Evolutionary conservation across 768 basidiomycete species (phyloP), one percentile per base, ranked within the genome.

Genomic region (Lyophyllum decastes): DNA sequence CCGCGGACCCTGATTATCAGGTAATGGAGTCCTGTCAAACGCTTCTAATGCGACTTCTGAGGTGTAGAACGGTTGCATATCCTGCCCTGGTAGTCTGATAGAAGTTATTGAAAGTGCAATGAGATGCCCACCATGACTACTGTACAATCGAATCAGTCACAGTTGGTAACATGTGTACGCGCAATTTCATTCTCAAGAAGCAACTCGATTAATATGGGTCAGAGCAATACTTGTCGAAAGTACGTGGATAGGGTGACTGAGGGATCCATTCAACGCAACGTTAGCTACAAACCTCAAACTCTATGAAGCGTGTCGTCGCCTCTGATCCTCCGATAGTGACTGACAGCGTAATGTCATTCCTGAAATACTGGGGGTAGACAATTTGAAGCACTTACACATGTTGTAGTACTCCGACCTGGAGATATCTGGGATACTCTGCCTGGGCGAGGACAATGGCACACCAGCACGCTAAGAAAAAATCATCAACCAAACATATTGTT

Each of bases 331-430:
- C 67, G 34, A 71, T 57, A 38, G 47, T 55, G 38, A 66, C 67
- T 70, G 50, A 22, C 14, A 30, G 44, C 16, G n/a, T 46, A 30
- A 35, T 40, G 11, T 9, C 16, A 11, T n/a, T 22, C 14, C n/a
- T 12, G 10, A 26, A 16, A 41, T n/a, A 21, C 50, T 17, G n/a
- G n/a, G 2, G 44, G 14, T 16, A 27, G 22, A 30, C n/a, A 19
- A 41, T 41, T 41, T 17, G 33, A 27, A 22, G 19, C 5, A 45
- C 70, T 68, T 50, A 72, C 72, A 70, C 11, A 61, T 61, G 38
- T 68, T 60, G 54, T 73, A 73, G 54, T 64, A 71, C 52, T 72
- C 68, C 44, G 66, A 61, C 27, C 58, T 69, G 2, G 68, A 65
- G n/a, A 70, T 59, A 60, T 68, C 61, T n/a, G 69, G 67, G 47